Evolutionary conservation across 805 yeast genomes (phyloP), one percentile per base, ranked within the genome.

Genomic region (Ogataea ganodermae): DNA sequence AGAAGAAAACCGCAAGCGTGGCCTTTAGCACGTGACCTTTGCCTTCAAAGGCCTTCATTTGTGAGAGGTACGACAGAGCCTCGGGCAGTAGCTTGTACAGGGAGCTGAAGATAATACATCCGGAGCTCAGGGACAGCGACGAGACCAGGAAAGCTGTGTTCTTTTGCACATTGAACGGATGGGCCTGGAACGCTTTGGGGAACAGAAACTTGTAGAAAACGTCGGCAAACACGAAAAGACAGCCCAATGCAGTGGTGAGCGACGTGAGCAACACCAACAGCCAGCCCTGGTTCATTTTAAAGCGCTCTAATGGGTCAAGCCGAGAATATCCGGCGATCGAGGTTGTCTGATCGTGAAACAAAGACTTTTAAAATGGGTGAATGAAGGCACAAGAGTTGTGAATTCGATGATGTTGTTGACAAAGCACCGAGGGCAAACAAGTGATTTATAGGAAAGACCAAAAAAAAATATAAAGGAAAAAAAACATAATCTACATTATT

Each of bases 101-200:
- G 0, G 96, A 79, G 0, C 97, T 89, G 59, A 90, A 80, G 1
- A 84, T 49, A 64, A 92, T 74, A 21, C 96, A 88, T 0, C 99
- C 98, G 0, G 92, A 74, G 53, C 91, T 82, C 42, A 91, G 67
- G 0, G 94, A 79, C 23, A 92, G 74, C 2, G 96, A 85, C 27
- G 82, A 82, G 32, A 87, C 82, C 51, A 92, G 74, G 61, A 91
- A 83, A 12, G 69, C 65, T 30, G 84, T 79, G 61, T 85, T 83
- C 46, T 78, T 76, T 44, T 77, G 74, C 35, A 86, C 73, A 31
- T 75, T 68, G 61, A 86, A 83, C 1, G 76, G 75, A 52, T 69
- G 67, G 35, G 56, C 58, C 6, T 50, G 53, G 2, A 78, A 76
- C 45, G 70, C 52, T 44, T 52, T 58, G 5, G 71, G 76, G 26